A percentile compares a stretch with the other conserved stretches of the same genome.
phyloP scores from a whole-genome alignment of 139 green algal genomes.

The Chlorella sorokiniana region DNA sequence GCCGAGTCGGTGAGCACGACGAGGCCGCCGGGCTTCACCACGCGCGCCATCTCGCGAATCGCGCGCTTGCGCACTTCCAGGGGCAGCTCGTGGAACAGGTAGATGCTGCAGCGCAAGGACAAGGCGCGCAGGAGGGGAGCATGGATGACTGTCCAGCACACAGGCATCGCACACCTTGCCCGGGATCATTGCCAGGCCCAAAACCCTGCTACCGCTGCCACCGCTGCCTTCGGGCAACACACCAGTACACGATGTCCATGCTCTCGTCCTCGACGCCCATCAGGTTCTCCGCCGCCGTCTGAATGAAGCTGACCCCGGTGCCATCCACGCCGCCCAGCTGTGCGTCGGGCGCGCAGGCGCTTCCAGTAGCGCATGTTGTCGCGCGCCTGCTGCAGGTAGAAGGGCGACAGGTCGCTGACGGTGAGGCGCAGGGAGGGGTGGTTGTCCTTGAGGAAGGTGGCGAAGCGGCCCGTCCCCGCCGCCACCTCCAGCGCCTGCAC shows the following conservation, averaged over 20 bases:
- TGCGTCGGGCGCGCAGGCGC: constrained; percentile 27
- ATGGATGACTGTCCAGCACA: background rate
- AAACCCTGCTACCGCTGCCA: too few species aligned
- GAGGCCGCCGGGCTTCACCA: constrained; percentile 81
- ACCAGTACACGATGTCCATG: constrained; percentile 67
- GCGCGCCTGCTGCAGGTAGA: constrained; percentile 80
- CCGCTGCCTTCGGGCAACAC: background rate
- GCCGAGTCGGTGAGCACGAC: constrained; percentile 59
- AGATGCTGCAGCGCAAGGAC: constrained; percentile 54
- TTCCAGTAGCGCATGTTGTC: constrained; percentile 70
- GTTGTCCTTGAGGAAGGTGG: constrained; percentile 89
- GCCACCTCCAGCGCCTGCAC: constrained; percentile 79
- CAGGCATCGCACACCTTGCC: too few species aligned
- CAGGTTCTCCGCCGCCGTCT: constrained; percentile 68
- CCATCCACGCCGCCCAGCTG: constrained; percentile 53
- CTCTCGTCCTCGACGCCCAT: constrained; percentile 54
- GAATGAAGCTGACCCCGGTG: constrained; percentile 54
- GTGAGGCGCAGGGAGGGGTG: constrained; percentile 63
- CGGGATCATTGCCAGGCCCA: too few species aligned
- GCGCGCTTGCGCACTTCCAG: constrained; percentile 43
- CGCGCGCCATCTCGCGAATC: constrained; percentile 72
- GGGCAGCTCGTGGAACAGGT: constrained; percentile 92
- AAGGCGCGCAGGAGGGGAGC: background rate
- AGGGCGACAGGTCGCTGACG: constrained; percentile 77
- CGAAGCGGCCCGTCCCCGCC: constrained; percentile 85